phyloP scores from a whole-genome alignment of 2,329 filamentous ascomycete genomes.

The Cladosporium oxysporum region DNA sequence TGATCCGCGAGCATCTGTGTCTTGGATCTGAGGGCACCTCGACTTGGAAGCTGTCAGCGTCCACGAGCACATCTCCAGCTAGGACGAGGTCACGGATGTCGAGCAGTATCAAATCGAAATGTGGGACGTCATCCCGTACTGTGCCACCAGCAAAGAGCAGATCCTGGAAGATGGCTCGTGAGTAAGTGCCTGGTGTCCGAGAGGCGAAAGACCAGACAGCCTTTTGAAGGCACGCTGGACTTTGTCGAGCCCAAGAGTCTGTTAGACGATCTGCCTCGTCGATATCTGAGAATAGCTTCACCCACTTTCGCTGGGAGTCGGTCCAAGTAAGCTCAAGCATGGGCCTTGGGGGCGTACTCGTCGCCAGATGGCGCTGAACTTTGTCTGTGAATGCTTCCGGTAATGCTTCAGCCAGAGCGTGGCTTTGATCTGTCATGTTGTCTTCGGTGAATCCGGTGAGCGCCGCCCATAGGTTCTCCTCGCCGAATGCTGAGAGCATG shows the following conservation, averaged over 20 bases:
- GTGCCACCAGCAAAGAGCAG: slow-evolving; percentile 70
- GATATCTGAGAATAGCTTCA: slow-evolving; percentile 71
- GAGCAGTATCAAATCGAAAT: slow-evolving; percentile 73
- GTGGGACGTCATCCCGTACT: slow-evolving; percentile 66
- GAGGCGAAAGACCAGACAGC: slow-evolving; percentile 68
- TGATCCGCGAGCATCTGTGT: slow-evolving; percentile 69
- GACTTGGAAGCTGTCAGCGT: slow-evolving; percentile 72
- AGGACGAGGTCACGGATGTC: slow-evolving; percentile 79
- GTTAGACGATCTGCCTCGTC: slow-evolving; percentile 51
- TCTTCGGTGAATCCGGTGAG: slow-evolving; percentile 33
- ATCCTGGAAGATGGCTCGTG: slow-evolving; percentile 60
- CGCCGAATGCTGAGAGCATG: slow-evolving; percentile 49
- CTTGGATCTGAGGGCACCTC: slow-evolving; percentile 74
- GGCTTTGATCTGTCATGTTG: slow-evolving; percentile 57
- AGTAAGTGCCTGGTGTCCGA: slow-evolving; percentile 75
- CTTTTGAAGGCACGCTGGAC: slow-evolving; percentile 30
- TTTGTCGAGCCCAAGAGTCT: slow-evolving; percentile 24
- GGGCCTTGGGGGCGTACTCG: slow-evolving; percentile 87
- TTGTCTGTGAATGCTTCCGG: slow-evolving; percentile 85
- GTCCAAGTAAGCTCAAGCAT: slow-evolving; percentile 77
- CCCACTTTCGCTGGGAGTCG: slow-evolving; percentile 70
- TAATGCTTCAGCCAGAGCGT: slow-evolving; percentile 64
- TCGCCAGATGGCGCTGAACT: slow-evolving; percentile 86
- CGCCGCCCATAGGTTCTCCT: slow-evolving; percentile 37
- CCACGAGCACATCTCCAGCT: slow-evolving; percentile 68